Percentiles rank a stretch among this genome's conserved stretches.
Conservation (phyloP, 108 stramenopile species). For the Pseudonitzschia delicatissima region DNA sequence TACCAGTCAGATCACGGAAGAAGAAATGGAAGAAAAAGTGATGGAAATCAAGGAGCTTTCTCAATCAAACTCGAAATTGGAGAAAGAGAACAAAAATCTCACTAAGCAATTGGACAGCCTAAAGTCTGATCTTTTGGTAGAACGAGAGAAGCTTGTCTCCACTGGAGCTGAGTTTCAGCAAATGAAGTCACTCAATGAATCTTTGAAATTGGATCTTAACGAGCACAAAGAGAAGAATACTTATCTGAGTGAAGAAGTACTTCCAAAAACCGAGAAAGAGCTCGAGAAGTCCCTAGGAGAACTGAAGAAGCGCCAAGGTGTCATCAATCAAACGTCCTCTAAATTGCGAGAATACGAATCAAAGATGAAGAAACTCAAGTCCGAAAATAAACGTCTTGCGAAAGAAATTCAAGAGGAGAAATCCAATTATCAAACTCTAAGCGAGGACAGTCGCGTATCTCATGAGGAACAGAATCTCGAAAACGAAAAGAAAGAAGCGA, state of each 20-base stretch:
- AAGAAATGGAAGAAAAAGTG: constrained; percentile 2
- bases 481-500: constrained; percentile 26
- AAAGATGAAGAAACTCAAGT: constrained; percentile 14
- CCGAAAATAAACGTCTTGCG: neutral
- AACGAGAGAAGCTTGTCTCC: constrained; percentile 3
- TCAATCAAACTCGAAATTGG: constrained; percentile 16
- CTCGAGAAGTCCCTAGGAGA: constrained; percentile 27
- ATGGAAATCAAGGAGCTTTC: constrained; percentile 14
- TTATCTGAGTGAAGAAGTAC: constrained; percentile 26
- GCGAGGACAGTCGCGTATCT: constrained; percentile 2
- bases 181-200: constrained; percentile 15
- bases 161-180: constrained; percentile 13
- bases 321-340: constrained; percentile 8
- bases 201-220: constrained; percentile 13
- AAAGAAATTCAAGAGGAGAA: constrained; percentile 22
- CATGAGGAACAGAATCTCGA: constrained; percentile 26
- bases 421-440: constrained; percentile 17
- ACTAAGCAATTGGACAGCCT: constrained; percentile 17
- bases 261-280: constrained; percentile 35
- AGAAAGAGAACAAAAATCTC: constrained; percentile 10
- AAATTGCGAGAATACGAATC: constrained; percentile 21
- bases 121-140: neutral
- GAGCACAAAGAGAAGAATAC: constrained; percentile 25
- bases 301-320: constrained; percentile 9
- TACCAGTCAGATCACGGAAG: neutral